A percentile compares a stretch with the other conserved stretches of the same genome.
phyloP scores from a whole-genome alignment of 2,329 filamentous ascomycete genomes.

The Curvularia lunata region DNA sequence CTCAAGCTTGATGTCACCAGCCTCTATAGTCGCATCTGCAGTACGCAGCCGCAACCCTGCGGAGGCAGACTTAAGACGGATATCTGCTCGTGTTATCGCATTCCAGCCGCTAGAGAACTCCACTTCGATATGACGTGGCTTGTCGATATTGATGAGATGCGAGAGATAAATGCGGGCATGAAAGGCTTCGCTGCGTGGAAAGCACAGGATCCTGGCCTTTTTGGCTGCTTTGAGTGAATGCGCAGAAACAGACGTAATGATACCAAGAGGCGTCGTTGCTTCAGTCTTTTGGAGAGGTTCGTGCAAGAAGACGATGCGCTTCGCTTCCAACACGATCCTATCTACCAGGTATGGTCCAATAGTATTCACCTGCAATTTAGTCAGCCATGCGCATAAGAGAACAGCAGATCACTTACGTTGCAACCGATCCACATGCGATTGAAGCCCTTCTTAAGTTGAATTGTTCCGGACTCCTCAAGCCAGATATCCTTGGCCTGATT shows the following conservation, averaged over 20 bases:
- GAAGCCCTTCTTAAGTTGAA: constrained; percentile 62
- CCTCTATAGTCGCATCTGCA: constrained; percentile 55
- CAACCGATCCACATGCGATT: constrained; percentile 60
- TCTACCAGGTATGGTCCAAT: constrained; percentile 79
- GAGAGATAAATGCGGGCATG: constrained; percentile 71
- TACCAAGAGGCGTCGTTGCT: constrained; percentile 54
- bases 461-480: constrained; percentile 59
- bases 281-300: constrained; percentile 64
- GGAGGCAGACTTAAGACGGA: constrained; percentile 64
- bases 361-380: constrained; percentile 61
- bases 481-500: constrained; percentile 71
- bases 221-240: constrained; percentile 45
- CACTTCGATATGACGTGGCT: constrained; percentile 77
- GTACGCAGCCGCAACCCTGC: constrained; percentile 65
- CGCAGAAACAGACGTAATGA: constrained; percentile 52
- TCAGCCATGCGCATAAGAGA: constrained; percentile 35
- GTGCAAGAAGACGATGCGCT: constrained; percentile 69
- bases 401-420: constrained; percentile 39
- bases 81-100: constrained; percentile 56
- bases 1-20: constrained; percentile 51
- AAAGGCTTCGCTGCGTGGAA: constrained; percentile 72
- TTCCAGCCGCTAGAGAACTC: constrained; percentile 78
- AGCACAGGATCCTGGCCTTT: constrained; percentile 70
- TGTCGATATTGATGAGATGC: constrained; percentile 78
- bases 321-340: constrained; percentile 68